phyloP scores from a whole-genome alignment of 495 filamentous ascomycete genomes.

The Stereocaulon alpinum region DNA sequence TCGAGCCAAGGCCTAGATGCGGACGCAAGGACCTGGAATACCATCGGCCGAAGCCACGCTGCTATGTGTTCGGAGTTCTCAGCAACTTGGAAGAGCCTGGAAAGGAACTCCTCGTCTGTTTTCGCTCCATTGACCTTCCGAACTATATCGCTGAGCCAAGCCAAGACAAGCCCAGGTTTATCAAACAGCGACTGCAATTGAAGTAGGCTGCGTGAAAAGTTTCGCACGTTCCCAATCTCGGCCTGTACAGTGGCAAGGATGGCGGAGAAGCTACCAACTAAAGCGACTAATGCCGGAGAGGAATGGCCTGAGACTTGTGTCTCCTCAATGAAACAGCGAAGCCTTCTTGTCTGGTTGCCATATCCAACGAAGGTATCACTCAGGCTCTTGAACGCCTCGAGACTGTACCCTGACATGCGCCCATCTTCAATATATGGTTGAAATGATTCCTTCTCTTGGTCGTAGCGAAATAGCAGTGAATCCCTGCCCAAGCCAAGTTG shows the following conservation, averaged over 20 bases:
- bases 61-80: conserved; percentile 53
- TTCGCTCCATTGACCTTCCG: conserved; percentile 38
- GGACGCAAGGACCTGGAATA: conserved; percentile 55
- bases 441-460: conserved; percentile 48
- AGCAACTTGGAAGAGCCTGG: conserved; percentile 52
- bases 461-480: conserved; percentile 68
- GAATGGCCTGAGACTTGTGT: conserved; percentile 25
- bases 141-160: conserved; percentile 50
- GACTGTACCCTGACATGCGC: conserved; percentile 61
- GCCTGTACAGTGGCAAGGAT: conserved; percentile 46
- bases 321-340: conserved; percentile 43
- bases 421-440: conserved; percentile 41
- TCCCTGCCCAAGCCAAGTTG: conserved; percentile 70
- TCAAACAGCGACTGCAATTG: conserved; percentile 59
- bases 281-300: conserved; percentile 46
- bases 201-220: conserved; percentile 41
- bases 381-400: conserved; percentile 44
- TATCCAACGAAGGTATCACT: conserved; percentile 46
- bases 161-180: conserved; percentile 51
- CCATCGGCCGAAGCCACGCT: conserved; percentile 48
- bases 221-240: conserved; percentile 38
- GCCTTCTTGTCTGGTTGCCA: conserved; percentile 45
- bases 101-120: conserved; percentile 61
- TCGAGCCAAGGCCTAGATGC: conserved; percentile 60
- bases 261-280: conserved; percentile 48